Percentiles rank a stretch among this genome's conserved stretches.
Conservation (phyloP, 2,329 filamentous ascomycete genomes). For the Dryadomyces quercivorus region DNA sequence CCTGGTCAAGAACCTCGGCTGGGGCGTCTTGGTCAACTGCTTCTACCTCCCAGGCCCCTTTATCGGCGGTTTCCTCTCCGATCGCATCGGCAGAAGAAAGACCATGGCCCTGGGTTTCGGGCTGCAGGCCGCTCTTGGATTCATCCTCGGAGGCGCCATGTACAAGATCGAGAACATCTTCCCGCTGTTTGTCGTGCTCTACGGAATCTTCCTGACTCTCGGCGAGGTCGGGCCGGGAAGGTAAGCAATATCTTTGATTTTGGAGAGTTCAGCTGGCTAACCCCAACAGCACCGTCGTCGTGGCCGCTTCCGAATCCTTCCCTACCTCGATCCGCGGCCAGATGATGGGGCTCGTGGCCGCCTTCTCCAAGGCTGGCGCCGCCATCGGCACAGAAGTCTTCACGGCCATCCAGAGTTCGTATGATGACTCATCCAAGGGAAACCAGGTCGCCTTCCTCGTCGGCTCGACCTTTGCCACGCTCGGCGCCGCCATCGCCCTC, state of each 20-base stretch:
- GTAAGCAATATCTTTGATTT: slow-evolving; percentile 9
- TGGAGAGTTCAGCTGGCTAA: not conserved
- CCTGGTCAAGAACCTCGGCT: slow-evolving; percentile 30
- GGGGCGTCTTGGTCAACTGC: slow-evolving; percentile 34
- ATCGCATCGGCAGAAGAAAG: slow-evolving; percentile 34
- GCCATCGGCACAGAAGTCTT: slow-evolving; percentile 38
- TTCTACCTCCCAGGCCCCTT: slow-evolving; percentile 37
- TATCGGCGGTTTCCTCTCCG: slow-evolving; percentile 33
- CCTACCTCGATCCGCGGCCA: slow-evolving; percentile 36
- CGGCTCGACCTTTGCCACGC: slow-evolving; percentile 32
- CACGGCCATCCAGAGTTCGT: slow-evolving; percentile 34
- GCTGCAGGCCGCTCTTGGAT: slow-evolving; percentile 31
- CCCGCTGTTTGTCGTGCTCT: slow-evolving; percentile 37
- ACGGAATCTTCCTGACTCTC: slow-evolving; percentile 34
- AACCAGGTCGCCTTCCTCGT: slow-evolving; percentile 38
- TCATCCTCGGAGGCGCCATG: slow-evolving; percentile 35
- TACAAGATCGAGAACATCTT: slow-evolving; percentile 31
- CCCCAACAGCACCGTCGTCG: slow-evolving; percentile 18
- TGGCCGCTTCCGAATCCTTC: slow-evolving; percentile 30
- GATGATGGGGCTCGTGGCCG: slow-evolving; percentile 33
- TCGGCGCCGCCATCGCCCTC: slow-evolving; percentile 30
- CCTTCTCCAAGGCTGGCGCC: slow-evolving; percentile 35
- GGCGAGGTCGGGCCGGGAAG: slow-evolving; percentile 37
- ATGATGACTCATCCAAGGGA: slow-evolving; percentile 26
- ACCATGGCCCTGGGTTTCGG: slow-evolving; percentile 38